A percentile compares a stretch with the other conserved stretches of the same genome.
Conservation (phyloP, 129 eudicot genomes). For the Ambrosia trifida region DNA sequence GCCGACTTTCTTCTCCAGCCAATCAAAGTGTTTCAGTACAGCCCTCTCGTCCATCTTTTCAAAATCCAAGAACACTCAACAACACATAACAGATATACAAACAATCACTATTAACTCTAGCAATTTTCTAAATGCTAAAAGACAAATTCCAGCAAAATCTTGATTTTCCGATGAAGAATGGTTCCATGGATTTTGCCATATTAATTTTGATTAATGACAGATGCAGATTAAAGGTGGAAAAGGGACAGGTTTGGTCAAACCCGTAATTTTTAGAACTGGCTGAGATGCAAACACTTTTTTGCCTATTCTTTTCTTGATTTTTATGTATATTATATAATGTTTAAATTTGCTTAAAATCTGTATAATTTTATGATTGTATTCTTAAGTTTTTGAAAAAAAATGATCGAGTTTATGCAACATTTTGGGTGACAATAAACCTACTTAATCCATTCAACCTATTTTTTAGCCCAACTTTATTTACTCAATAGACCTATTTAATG, state of each 20-base stretch:
- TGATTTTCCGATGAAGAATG: background rate
- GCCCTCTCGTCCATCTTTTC: conserved; percentile 93
- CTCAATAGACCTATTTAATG: background rate
- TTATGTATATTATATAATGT: background rate
- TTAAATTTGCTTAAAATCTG: background rate
- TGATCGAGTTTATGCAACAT: background rate
- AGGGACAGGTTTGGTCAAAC: background rate
- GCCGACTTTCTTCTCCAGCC: conserved; percentile 97
- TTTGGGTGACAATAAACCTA: background rate
- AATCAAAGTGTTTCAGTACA: conserved; percentile 91
- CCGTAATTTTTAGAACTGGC: background rate
- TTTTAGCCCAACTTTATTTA: background rate
- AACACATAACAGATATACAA: background rate
- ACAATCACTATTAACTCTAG: conserved; percentile 4
- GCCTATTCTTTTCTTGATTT: background rate
- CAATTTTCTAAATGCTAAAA: background rate
- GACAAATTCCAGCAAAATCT: background rate
- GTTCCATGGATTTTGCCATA: background rate
- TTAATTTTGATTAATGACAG: background rate
- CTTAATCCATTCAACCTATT: background rate
- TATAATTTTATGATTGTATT: background rate
- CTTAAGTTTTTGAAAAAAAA: background rate
- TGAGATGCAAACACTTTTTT: background rate
- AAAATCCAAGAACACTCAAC: conserved; percentile 16
- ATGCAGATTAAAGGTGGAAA: background rate